Conservation (phyloP, 2,329 filamentous ascomycete species). For the Camptophora hylomeconis region DNA sequence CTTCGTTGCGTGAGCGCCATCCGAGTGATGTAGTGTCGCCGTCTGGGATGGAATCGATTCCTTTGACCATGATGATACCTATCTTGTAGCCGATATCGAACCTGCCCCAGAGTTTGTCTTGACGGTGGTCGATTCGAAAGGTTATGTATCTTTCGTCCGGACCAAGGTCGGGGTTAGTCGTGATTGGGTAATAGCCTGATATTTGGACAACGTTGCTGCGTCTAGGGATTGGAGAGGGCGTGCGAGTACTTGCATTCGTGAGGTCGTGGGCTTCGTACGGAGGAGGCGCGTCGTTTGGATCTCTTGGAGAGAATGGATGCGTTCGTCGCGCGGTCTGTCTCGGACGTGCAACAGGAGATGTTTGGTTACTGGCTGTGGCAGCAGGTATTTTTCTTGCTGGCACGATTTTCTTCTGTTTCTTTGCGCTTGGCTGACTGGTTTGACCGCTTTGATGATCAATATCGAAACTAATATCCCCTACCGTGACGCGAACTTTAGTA, state of each 20-base stretch:
- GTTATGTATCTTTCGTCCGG: slow-evolving; percentile 3
- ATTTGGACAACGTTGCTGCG: slow-evolving; percentile 2
- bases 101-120: slow-evolving; percentile 7
- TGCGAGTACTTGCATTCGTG: too few species aligned
- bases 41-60: slow-evolving; percentile 2
- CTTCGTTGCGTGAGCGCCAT: slow-evolving; percentile 7
- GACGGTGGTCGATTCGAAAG: slow-evolving; percentile 2
- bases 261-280: slow-evolving; percentile 7
- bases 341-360: background rate
- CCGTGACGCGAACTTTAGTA: slow-evolving; percentile 7
- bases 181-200: slow-evolving; percentile 9
- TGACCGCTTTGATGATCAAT: slow-evolving; percentile 2
- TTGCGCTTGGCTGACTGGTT: background rate
- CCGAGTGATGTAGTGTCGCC: slow-evolving; percentile 5
- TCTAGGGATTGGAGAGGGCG: too few species aligned
- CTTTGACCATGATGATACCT: slow-evolving; percentile 7
- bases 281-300: slow-evolving; percentile 7
- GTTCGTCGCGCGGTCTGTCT: slow-evolving; percentile 7
- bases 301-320: slow-evolving; percentile 2
- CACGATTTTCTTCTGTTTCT: background rate
- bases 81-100: slow-evolving; percentile 5
- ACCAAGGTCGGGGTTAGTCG: background rate
- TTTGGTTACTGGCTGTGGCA: slow-evolving; percentile 2
- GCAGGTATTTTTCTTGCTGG: slow-evolving; percentile 3
- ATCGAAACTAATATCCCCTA: slow-evolving; percentile 5